These are phyloP conservation scores for Neocatenulostroma microsporum DNA, from an alignment of 2,329 filamentous ascomycete species.

Conservation along the genomic window DNA sequence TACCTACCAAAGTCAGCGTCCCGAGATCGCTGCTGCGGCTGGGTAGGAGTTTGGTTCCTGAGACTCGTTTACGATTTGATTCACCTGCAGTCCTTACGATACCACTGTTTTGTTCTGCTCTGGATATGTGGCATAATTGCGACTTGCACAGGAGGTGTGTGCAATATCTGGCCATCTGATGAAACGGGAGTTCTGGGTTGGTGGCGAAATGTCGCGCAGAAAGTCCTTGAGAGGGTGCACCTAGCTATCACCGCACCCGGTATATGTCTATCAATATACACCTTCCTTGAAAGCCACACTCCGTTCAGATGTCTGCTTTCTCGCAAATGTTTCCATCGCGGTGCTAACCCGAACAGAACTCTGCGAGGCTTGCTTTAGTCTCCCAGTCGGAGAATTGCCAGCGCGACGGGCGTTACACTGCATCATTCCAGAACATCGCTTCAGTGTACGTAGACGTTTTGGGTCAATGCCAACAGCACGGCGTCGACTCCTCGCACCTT, in stretches of 20 bases:
- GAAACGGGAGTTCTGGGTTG: too few relatives aligned
- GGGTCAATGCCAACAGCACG: not conserved
- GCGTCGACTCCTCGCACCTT: not conserved
- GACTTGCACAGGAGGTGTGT: not conserved
- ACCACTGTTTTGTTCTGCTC: slow-evolving; percentile 2
- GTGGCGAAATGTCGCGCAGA: too few relatives aligned
- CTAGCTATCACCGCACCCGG: not conserved
- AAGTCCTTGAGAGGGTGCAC: too few relatives aligned
- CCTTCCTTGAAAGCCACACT: not conserved
- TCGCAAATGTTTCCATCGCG: not conserved
- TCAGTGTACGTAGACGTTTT: not conserved
- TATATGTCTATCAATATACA: not conserved
- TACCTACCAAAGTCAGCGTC: too few relatives aligned
- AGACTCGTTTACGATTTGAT: not conserved
- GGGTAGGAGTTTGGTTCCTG: not conserved
- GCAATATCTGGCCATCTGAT: too few relatives aligned
- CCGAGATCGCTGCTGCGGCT: slow-evolving; percentile 2
- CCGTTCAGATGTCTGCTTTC: not conserved
- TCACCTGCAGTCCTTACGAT: not conserved
- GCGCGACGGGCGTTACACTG: not conserved
- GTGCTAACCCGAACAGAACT: not conserved
- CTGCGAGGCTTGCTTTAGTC: not conserved
- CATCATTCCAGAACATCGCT: too few relatives aligned
- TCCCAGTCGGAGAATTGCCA: slow-evolving; percentile 1
- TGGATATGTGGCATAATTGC: not conserved